Evolutionary conservation across 1,139 yeast species (phyloP), one percentile per base, ranked within the genome.

Genomic region (Nakaseomyces kungkrabaensis): DNA sequence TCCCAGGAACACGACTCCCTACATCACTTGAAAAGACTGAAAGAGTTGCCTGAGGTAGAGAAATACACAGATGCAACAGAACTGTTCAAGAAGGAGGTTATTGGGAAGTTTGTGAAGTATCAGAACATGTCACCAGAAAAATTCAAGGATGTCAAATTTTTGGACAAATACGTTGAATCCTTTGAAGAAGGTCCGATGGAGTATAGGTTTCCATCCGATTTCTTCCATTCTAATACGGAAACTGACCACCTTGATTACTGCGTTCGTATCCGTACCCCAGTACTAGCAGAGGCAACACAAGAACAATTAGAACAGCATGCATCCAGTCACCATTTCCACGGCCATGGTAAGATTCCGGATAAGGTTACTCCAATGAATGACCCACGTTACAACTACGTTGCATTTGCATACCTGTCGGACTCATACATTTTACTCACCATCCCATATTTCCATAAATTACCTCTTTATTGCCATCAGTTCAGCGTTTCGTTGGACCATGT

Each of bases 401-500:
- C 85, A 0, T 65, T 84, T 49, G 83, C 83, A 1, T 79, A 78
- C 51, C 68, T 82, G 26, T 74, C 85, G 0, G 94, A 85, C 63
- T 73, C 81, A 9, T 73, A 77, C 53, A 72, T 79, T 53, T 66
- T 83, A 48, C 73, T 78, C 17, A 68, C 82, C 1, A 68, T 75
- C 25, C 71, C 74, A 57, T 67, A 75, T 47, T 69, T 75, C 52
- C 73, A 75, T 51, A 59, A 70, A 43, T 55, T 70, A 47, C 71
- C 71, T 17, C 59, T 72, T 57, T 68, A 68, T 51, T 70, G 74
- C 17, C 70, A 76, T 11, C 63, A 67, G 17, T 67, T 74, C 64
- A 77, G 82, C 43, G 83, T 81, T 8, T 79, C 85, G 13, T 67
- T 85, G 56, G 90, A 83, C 59, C 89, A 84, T 61, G 68, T 79